Percentiles rank a stretch among this genome's conserved stretches.
phyloP scores from a whole-genome alignment of 2,329 filamentous ascomycete species.

The Aspergillus glaucus region DNA sequence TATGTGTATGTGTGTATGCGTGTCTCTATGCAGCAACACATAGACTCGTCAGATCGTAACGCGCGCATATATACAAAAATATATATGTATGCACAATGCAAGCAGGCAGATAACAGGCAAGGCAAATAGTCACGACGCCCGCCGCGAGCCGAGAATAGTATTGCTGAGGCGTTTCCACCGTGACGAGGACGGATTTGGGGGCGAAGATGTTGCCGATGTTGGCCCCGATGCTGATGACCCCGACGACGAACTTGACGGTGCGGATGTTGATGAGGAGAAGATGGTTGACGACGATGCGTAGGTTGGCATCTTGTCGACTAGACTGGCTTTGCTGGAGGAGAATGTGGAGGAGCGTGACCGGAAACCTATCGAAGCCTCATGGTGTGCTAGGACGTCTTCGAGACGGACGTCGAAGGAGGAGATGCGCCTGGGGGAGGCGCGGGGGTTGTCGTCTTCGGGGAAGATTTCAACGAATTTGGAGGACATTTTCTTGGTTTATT shows the following conservation, averaged over 20 bases:
- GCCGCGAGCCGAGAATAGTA: background rate
- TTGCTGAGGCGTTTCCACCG: background rate
- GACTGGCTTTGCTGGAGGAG: constrained; percentile 19
- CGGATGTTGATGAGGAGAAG: background rate
- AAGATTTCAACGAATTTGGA: constrained; percentile 41
- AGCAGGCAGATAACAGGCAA: too few species aligned
- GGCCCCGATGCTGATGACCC: too few species aligned
- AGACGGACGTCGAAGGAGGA: constrained; percentile 38
- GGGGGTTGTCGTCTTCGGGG: constrained; percentile 26
- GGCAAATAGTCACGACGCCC: background rate
- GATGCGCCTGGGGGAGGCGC: constrained; percentile 10
- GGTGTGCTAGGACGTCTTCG: constrained; percentile 38
- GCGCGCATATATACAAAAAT: background rate
- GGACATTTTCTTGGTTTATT: background rate
- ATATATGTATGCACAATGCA: too few species aligned
- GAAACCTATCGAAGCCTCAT: constrained; percentile 31
- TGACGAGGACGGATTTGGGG: background rate
- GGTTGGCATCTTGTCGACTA: background rate
- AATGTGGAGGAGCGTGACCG: constrained; percentile 33
- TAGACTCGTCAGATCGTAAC: background rate
- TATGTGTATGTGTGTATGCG: background rate
- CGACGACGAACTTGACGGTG: background rate
- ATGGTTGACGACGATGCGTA: background rate
- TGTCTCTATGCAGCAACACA: background rate
- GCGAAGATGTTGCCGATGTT: background rate